These are phyloP conservation scores for Cercospora janseana DNA, from an alignment of 2,329 filamentous ascomycete species.

Conservation along the genomic window DNA sequence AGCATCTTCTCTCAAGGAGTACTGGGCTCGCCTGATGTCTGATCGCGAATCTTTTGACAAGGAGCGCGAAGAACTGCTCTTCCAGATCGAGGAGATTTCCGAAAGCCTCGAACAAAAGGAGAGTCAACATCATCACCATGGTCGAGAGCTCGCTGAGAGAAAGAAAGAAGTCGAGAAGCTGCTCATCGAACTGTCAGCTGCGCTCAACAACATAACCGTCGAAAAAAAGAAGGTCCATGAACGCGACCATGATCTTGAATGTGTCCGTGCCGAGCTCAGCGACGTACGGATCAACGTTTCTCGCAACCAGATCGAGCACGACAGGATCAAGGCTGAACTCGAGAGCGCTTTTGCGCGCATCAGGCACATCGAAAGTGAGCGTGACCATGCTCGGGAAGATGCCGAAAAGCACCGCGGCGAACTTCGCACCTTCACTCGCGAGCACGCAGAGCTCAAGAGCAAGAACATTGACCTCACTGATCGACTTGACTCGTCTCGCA, in stretches of 20 bases:
- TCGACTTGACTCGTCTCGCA: slow-evolving; percentile 29
- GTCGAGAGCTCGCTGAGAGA: slow-evolving; percentile 29
- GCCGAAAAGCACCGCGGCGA: slow-evolving; percentile 32
- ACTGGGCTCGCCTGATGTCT: slow-evolving; percentile 33
- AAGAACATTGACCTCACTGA: slow-evolving; percentile 29
- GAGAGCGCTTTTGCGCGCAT: slow-evolving; percentile 27
- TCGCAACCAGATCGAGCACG: slow-evolving; percentile 29
- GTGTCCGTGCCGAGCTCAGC: slow-evolving; percentile 29
- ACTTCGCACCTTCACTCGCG: slow-evolving; percentile 31
- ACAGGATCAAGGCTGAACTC: slow-evolving; percentile 30
- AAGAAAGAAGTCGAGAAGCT: slow-evolving; percentile 36
- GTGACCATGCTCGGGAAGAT: slow-evolving; percentile 31
- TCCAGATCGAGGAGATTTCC: slow-evolving; percentile 33
- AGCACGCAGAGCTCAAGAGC: slow-evolving; percentile 32
- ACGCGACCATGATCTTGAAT: slow-evolving; percentile 34
- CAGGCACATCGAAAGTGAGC: slow-evolving; percentile 29
- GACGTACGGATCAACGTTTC: slow-evolving; percentile 26
- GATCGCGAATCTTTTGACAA: slow-evolving; percentile 33
- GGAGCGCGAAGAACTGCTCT: slow-evolving; percentile 34
- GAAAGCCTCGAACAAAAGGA: slow-evolving; percentile 32
- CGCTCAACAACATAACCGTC: slow-evolving; percentile 26
- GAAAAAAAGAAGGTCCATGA: slow-evolving; percentile 33
- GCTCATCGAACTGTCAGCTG: slow-evolving; percentile 33
- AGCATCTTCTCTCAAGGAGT: slow-evolving; percentile 34
- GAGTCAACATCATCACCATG: slow-evolving; percentile 27